Base-by-base conservation (phyloP, 331 rosid genomes). In the Acacia concinna region DNA sequence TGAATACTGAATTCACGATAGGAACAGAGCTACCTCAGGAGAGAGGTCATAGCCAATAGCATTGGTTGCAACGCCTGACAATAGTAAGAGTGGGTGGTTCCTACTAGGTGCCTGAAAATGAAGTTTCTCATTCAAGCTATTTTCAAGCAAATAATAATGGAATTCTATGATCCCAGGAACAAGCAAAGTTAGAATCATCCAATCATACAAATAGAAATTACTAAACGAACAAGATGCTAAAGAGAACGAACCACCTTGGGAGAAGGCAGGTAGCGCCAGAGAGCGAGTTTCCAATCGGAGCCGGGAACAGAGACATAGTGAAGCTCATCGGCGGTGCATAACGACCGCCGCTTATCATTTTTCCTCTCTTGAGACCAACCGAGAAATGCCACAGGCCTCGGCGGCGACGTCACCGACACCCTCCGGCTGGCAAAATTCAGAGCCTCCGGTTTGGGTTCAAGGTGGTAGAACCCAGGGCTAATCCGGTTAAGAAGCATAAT, bases 31-130 rank as follows among this genome's bases (percentile, higher is more conserved):
- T 70, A 92, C 98, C 89, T 92, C 91, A 31, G 98, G 94, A 65
- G 98, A 88, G 35, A 94, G 97, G 79, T 94, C 98, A 81, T 87
- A 94, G 60, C 97, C 98, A 72, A 90, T 82, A 32, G 97, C 98
- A 86, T 92, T 94, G 37, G 94, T 90, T 15, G 94, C 97, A 64
- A 94, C 81, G 54, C 97, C 98, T 2, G 98, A 89, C 81, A 94
- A 83, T 64, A 92, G 83, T 84, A 94, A 76, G 76, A 94, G 91
- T 20, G 97, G 98, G 68, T 89, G 97, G 76, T 94, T 91, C 92
- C 94, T 94, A 32, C 68, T 47, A 65, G 84, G 83, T 38, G 80
- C 95, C 97, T 94, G 87, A n/a, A 80, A 68, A 44, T 6, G 11
- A 51, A 81, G 20, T 20, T 30, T 71, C 18, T 20, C 3, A 30